Evolutionary conservation across 768 basidiomycete species (phyloP).

Genomic region (Russula olivacea): DNA sequence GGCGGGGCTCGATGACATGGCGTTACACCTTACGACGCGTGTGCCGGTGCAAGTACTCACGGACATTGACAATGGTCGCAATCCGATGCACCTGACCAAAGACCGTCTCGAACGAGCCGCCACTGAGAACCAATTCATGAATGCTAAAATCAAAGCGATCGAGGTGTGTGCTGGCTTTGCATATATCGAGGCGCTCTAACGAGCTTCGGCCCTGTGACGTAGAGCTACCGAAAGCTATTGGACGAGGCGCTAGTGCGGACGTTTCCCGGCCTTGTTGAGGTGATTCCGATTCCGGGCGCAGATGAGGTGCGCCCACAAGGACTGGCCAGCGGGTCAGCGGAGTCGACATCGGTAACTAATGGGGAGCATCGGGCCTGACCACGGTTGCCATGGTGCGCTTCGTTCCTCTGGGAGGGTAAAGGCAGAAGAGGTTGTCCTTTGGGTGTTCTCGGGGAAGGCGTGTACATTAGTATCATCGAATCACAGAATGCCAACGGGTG

Average conservation of each 20-base stretch:
- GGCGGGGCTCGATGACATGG: conserved; percentile 59
- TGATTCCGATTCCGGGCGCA: conserved; percentile 6
- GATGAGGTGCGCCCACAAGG: neutral
- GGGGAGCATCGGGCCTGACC: conserved; percentile 13
- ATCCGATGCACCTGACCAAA: conserved; percentile 76
- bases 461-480: neutral
- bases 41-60: conserved; percentile 69
- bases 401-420: neutral
- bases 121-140: conserved; percentile 89
- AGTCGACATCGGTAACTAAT: neutral
- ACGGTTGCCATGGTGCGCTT: conserved; percentile 8
- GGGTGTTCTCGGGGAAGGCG: neutral
- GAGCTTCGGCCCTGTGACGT: conserved; percentile 5
- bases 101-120: conserved; percentile 78
- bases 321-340: neutral
- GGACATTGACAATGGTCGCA: conserved; percentile 74
- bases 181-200: neutral
- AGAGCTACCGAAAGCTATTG: conserved; percentile 67
- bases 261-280: conserved; percentile 57
- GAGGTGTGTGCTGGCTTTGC: conserved; percentile 42
- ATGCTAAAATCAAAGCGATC: conserved; percentile 78
- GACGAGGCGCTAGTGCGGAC: conserved; percentile 65
- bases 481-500: neutral
- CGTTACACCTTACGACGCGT: conserved; percentile 53
- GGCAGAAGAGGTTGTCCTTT: neutral